Evolutionary conservation across 2,329 filamentous ascomycete genomes (phyloP).

Genomic region (Fusarium sarcochroum): DNA sequence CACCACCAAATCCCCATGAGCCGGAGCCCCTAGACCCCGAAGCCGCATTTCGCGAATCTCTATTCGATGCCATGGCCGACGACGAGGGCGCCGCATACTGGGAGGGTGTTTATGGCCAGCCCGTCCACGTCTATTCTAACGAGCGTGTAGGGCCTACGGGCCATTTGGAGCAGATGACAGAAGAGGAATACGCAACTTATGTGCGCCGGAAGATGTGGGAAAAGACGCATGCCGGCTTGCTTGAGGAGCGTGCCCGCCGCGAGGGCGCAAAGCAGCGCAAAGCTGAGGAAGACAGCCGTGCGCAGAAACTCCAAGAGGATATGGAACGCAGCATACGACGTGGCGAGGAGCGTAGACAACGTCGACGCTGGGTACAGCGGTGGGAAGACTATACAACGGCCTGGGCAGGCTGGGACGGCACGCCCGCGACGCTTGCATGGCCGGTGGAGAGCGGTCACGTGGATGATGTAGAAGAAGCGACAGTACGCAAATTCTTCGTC

Average conservation of each 20-base stretch:
- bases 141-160: slow-evolving; percentile 61
- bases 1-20: slow-evolving; percentile 63
- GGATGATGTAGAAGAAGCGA: slow-evolving; percentile 68
- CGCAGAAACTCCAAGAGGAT: slow-evolving; percentile 68
- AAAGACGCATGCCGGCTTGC: slow-evolving; percentile 86
- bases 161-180: slow-evolving; percentile 85
- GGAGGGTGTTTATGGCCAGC: slow-evolving; percentile 96
- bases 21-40: slow-evolving; percentile 72
- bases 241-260: slow-evolving; percentile 79
- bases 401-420: slow-evolving; percentile 72
- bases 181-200: slow-evolving; percentile 91
- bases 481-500: slow-evolving; percentile 79
- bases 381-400: slow-evolving; percentile 76
- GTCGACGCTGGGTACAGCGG: slow-evolving; percentile 67
- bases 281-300: slow-evolving; percentile 65
- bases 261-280: slow-evolving; percentile 67
- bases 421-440: slow-evolving; percentile 72
- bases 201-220: slow-evolving; percentile 96
- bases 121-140: slow-evolving; percentile 83
- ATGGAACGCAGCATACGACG: slow-evolving; percentile 78
- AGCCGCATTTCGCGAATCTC: slow-evolving; percentile 88
- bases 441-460: slow-evolving; percentile 74
- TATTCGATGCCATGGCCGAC: slow-evolving; percentile 97
- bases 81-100: slow-evolving; percentile 96
- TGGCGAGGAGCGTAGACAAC: slow-evolving; percentile 73